Conservation (phyloP, 2,329 filamentous ascomycete genomes). For the Endothia cerciana region DNA sequence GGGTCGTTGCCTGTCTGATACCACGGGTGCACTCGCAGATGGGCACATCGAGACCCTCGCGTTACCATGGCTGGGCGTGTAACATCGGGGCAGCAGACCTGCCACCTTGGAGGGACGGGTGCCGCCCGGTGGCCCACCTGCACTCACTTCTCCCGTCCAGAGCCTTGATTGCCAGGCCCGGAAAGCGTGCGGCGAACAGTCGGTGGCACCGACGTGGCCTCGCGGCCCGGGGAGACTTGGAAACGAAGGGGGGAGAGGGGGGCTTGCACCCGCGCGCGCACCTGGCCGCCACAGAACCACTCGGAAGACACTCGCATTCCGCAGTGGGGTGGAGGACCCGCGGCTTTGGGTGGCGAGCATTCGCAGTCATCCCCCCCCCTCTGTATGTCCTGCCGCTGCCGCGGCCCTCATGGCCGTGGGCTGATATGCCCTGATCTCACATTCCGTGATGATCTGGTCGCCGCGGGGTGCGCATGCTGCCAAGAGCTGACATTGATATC, state of each 20-base stretch:
- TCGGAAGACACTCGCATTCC: not conserved
- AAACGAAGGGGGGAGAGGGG: not conserved
- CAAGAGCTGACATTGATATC: not conserved
- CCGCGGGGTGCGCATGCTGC: not conserved
- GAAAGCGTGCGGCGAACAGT: not conserved
- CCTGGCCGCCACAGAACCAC: not conserved
- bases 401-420: too few relatives aligned
- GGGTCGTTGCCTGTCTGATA: not conserved
- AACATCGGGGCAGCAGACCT: not conserved
- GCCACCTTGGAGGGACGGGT: not conserved
- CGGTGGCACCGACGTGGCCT: constrained; percentile 1
- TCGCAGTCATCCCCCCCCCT: not conserved
- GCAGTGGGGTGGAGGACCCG: not conserved
- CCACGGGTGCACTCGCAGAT: not conserved
- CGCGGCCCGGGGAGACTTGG: not conserved
- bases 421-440: too few relatives aligned
- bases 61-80: not conserved
- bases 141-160: not conserved
- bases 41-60: not conserved
- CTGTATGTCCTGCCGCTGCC: not conserved
- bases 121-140: not conserved
- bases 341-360: not conserved
- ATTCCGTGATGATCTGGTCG: too few relatives aligned
- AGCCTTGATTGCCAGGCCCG: not conserved
- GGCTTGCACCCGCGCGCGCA: not conserved